Evolutionary conservation across 805 yeast species (phyloP).

Genomic region (Yarrowia phangngaensis): DNA sequence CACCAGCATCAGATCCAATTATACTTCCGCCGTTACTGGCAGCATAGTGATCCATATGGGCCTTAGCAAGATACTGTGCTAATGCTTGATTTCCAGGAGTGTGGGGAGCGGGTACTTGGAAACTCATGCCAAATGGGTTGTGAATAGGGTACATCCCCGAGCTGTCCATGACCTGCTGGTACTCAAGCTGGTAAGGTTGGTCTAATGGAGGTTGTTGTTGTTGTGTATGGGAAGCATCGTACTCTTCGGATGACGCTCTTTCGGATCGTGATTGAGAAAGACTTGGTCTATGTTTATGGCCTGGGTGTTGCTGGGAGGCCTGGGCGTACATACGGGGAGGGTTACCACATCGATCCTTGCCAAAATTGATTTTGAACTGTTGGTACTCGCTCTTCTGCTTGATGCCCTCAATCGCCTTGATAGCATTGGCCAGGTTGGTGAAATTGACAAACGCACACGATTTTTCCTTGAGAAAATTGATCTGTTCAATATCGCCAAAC

Average conservation of each 20-base stretch:
- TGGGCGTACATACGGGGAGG: conserved; percentile 49
- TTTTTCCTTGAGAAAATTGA: conserved; percentile 77
- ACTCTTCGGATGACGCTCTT: conserved; percentile 8
- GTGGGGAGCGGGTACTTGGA: conserved; percentile 23
- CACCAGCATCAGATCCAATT: conserved; percentile 1
- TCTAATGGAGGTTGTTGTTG: conserved; percentile 9
- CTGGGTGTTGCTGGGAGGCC: not conserved
- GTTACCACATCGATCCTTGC: conserved; percentile 93
- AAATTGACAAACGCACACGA: conserved; percentile 90
- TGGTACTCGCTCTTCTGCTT: conserved; percentile 61
- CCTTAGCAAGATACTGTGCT: conserved; percentile 22
- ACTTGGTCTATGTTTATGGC: conserved; percentile 6
- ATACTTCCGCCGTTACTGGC: conserved; percentile 17
- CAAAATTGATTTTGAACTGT: conserved; percentile 78
- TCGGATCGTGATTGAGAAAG: conserved; percentile 21
- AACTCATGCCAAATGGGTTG: conserved; percentile 16
- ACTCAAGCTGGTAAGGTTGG: conserved; percentile 12
- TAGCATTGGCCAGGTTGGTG: conserved; percentile 85
- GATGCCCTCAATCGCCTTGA: conserved; percentile 87
- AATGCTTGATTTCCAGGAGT: conserved; percentile 24
- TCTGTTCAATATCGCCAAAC: conserved; percentile 93
- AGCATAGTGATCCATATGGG: conserved; percentile 23
- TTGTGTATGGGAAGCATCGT: conserved; percentile 1
- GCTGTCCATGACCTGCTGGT: conserved; percentile 11
- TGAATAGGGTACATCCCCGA: conserved; percentile 18